Evolutionary conservation across 225 moss, liverwort and hornwort genomes (phyloP).

Genomic region (Thuidium tamariscinum): DNA sequence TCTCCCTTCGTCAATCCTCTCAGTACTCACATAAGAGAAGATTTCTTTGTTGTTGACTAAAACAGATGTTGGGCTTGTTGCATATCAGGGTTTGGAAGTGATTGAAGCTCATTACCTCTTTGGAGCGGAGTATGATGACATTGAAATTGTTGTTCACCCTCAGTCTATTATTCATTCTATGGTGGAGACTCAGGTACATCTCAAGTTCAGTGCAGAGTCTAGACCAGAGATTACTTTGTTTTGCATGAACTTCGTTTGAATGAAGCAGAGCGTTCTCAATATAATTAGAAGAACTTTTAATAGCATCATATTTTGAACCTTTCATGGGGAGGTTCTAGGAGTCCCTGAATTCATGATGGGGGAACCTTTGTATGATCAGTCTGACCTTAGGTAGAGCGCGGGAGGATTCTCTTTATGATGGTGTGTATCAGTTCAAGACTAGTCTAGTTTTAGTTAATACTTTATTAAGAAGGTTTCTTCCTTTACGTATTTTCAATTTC

Average conservation of each 20-base stretch:
- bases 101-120: slow-evolving; percentile 97
- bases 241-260: neutral
- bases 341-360: neutral
- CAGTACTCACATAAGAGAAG: no score
- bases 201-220: neutral
- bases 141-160: slow-evolving; percentile 91
- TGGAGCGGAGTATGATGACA: slow-evolving; percentile 82
- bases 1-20: neutral
- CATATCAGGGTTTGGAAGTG: slow-evolving; percentile 80
- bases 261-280: neutral
- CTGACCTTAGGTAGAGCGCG: neutral
- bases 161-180: slow-evolving; percentile 98
- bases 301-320: neutral
- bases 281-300: neutral
- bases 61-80: neutral
- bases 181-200: slow-evolving; percentile 93
- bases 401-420: neutral
- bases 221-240: neutral
- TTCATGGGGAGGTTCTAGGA: neutral
- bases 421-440: neutral
- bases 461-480: neutral
- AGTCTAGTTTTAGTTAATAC: neutral
- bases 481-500: neutral
- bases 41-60: neutral
- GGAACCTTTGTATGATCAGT: neutral